A percentile compares a stretch with the other conserved stretches of the same genome.
Evolutionary conservation across 163 green algal genomes (phyloP).

Genomic region (Prototheca cutis): DNA sequence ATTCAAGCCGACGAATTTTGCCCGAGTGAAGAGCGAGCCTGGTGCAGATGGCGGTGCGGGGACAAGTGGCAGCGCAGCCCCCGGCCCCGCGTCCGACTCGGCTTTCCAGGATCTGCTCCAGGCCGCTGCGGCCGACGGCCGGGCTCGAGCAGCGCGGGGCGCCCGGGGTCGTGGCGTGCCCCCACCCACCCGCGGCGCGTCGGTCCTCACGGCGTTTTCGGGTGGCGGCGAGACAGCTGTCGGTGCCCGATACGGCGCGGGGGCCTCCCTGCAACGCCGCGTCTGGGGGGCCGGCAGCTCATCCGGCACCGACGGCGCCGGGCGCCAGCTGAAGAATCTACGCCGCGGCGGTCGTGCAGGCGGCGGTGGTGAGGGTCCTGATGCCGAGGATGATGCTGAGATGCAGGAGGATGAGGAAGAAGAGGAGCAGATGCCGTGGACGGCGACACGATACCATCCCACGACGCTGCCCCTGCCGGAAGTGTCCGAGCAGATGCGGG

Average conservation of each 20-base stretch:
- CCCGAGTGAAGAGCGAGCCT: slow-evolving; percentile 6
- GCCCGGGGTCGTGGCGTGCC: not conserved
- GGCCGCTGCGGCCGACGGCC: not conserved
- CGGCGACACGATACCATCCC: not conserved
- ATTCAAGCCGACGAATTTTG: slow-evolving; percentile 24
- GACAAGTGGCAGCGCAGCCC: not conserved
- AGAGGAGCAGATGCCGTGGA: not conserved
- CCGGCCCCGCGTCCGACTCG: slow-evolving; percentile 6
- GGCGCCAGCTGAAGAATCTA: too few relatives aligned
- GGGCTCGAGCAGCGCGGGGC: not conserved
- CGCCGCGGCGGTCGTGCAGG: too few relatives aligned
- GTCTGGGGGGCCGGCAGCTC: too few relatives aligned
- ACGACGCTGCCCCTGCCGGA: slow-evolving; percentile 8
- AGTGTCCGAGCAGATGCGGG: slow-evolving; percentile 3
- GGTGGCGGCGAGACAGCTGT: not conserved
- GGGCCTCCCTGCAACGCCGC: too few relatives aligned
- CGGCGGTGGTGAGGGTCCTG: too few relatives aligned
- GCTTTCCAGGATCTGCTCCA: slow-evolving; percentile 13
- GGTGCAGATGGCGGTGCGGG: slow-evolving; percentile 2
- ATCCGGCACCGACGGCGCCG: too few relatives aligned
- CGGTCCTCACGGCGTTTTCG: not conserved
- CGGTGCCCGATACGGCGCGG: too few relatives aligned
- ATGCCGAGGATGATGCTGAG: not conserved
- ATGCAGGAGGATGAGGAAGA: not conserved
- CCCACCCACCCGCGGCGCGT: not conserved